Percentiles rank a stretch among this genome's conserved stretches.
phyloP scores from a whole-genome alignment of 352 stramenopile species.

The Pythium volutum region DNA sequence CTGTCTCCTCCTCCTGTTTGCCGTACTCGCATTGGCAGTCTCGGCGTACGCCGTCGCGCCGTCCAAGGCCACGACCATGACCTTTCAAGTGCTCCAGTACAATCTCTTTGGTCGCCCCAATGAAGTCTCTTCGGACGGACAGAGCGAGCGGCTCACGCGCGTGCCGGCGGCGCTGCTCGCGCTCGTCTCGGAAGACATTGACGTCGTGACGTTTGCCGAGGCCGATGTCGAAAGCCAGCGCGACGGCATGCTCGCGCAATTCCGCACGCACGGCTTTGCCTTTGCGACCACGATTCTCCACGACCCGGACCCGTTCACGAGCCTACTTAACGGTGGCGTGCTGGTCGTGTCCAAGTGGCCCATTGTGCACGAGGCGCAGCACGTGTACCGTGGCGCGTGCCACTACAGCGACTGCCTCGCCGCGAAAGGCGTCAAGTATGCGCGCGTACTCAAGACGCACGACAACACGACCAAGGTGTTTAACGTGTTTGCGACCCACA shows the following conservation, averaged over 20 bases:
- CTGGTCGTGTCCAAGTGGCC: conserved; percentile 82
- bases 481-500: conserved; percentile 85
- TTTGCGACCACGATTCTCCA: conserved; percentile 67
- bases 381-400: conserved; percentile 72
- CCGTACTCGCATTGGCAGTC: background rate
- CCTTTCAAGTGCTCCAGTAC: conserved; percentile 46
- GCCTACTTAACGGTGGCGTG: conserved; percentile 76
- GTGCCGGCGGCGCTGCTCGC: conserved; percentile 50
- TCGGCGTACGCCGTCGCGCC: background rate
- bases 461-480: conserved; percentile 58
- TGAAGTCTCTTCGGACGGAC: conserved; percentile 69
- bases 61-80: conserved; percentile 8
- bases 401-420: conserved; percentile 83
- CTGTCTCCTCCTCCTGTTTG: background rate
- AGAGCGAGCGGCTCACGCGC: conserved; percentile 55
- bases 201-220: conserved; percentile 80
- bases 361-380: conserved; percentile 71
- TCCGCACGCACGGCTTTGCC: conserved; percentile 49
- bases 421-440: conserved; percentile 84
- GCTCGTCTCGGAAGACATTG: conserved; percentile 44
- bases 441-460: conserved; percentile 62
- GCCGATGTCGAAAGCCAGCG: conserved; percentile 50
- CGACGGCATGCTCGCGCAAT: conserved; percentile 58
- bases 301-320: conserved; percentile 80
- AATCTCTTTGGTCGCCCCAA: conserved; percentile 76